Evolutionary conservation across 805 yeast species (phyloP), one percentile per base, ranked within the genome.

Genomic region (Sugiyamaella americana): DNA sequence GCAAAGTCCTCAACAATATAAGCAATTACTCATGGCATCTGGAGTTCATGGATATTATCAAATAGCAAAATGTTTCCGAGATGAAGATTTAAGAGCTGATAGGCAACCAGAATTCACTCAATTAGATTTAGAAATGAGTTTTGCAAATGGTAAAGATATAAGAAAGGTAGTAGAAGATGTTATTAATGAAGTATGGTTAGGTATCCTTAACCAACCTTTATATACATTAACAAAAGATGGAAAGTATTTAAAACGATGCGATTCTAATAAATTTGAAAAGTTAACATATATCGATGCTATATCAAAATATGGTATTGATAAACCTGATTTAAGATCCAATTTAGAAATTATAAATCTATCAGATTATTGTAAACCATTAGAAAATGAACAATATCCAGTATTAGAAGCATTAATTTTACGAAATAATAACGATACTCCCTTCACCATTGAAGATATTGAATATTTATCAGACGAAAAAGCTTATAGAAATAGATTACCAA

Each of bases 91-190:
- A 48, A 74, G 99, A 49, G 81, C 87, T 1, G 98, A 93, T 63
- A 76, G 98, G 64, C 98, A 93, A 65, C 98, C 98, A 0, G 98
- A 93, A 62, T 93, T 93, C 63, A 93, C 98, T 0, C 99, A 93
- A 66, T 68, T 93, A n/a, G 99, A 93, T 71, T 57, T 93, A 66
- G 99, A 93, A 64, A 83, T 93, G 91, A 77, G 89, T 17, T 93
- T 82, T 68, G 82, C 89, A 2, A 72, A 72, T 51, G 78, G 78
- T 26, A 67, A 71, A 13, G 86, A 85, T 54, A 94, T 93, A 4
- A 80, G 78, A 62, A 47, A 60, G 0, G 80, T 79, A 0, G 79
- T 91, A 1, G 84, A 83, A 57, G 66, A 68, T 11, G 60, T 84
- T 0, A 74, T 87, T 0, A 60, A 63, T 4, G 59, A 60, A 1